Base-by-base conservation (phyloP, 176 grass and related monocot species). In the Puya raimondii region DNA sequence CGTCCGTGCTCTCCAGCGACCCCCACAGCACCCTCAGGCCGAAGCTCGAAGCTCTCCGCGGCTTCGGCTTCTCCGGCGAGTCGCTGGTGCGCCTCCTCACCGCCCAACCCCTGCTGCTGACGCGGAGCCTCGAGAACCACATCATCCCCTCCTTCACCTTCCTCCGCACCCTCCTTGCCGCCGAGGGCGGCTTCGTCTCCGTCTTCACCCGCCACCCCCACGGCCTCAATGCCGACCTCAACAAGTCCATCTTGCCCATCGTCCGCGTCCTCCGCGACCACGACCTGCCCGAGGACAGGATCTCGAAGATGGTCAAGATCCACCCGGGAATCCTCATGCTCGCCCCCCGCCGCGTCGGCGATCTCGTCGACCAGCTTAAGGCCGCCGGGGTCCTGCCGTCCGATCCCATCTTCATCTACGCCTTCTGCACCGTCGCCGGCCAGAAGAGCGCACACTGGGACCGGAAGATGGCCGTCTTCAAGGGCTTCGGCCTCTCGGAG, bases 31-130 rank as follows among this genome's bases (percentile, higher is more conserved):
- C 68, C 49, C 9, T 91, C 47, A 72, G 69, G 1, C 76, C 76
- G 56, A 87, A 91, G 70, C 72, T 91, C 49, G 84, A 87, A 9
- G 61, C 78, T 23, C 68, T 87, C 33, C 63, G n/a, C 47, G 58
- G 67, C 29, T 49, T 83, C 16, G 80, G 75, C 80, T 63, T 87
- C 71, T 26, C 27, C 2, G 53, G 20, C 53, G 50, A 75, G 12
- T 63, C 73, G 11, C 76, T 87, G 17, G 61, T 21, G 22, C 16
- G 3, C 71, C 80, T 10, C 0, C 25, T 26, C 25, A 26, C 25
- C 25, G 2, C 1, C 25, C 25, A 26, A 26, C 25, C 25, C 25
- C 2, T 73, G 20, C 2, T 87, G 64, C 71, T 87, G 64, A 5
- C 15, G 23, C 71, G 80, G 49, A 83, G 80, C 71, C 15, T 83